Base-by-base conservation (phyloP, 352 stramenopile species). In the Pythium sp. region DNA sequence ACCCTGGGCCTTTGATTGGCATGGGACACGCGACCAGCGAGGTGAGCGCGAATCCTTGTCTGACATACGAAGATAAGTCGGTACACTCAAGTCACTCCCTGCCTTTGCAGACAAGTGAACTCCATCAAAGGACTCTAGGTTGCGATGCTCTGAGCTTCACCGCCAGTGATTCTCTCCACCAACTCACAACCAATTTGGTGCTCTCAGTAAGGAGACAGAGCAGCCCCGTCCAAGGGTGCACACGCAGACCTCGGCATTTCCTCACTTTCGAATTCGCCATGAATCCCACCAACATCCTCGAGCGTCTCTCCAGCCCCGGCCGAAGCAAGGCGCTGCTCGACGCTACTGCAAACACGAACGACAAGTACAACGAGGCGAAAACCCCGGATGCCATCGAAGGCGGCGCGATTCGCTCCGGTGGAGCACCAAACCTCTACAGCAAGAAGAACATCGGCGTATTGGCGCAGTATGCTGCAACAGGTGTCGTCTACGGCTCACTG, bases 401-500 rank as follows among this genome's bases (percentile, higher is more conserved):
- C 5, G 5, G 41, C 4, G 41, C 41, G 4, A n/a, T 49, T 49
- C 41, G 41, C 15, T 8, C 41, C 4, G 41, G 41, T 22, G 41
- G 41, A n/a, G 15, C 15, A 9, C 41, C 41, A 9, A n/a, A 49
- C 41, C 41, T 49, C 41, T 49, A 49, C 15, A 49, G 41, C 41
- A 49, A 49, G 15, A 8, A n/a, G 15, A 49, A 49, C 5, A 49
- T 49, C 15, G 41, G 41, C 5, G 15, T 49, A 1, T 8, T 49
- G 15, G 41, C 41, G 15, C 41, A 49, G 41, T 49, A 49, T n/a
- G 41, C 41, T 9, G 15, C 41, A 11, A 61, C 72, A 1, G 73
- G 73, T 15, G 20, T 80, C 18, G 47, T 74, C 36, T 78, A 78
- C 46, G 68, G 68, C 30, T 58, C 56, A 11, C 64, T 78, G 20